These are phyloP conservation scores for Talaromyces rugulosus DNA, from an alignment of 2,329 filamentous ascomycete species.

Conservation along the genomic window DNA sequence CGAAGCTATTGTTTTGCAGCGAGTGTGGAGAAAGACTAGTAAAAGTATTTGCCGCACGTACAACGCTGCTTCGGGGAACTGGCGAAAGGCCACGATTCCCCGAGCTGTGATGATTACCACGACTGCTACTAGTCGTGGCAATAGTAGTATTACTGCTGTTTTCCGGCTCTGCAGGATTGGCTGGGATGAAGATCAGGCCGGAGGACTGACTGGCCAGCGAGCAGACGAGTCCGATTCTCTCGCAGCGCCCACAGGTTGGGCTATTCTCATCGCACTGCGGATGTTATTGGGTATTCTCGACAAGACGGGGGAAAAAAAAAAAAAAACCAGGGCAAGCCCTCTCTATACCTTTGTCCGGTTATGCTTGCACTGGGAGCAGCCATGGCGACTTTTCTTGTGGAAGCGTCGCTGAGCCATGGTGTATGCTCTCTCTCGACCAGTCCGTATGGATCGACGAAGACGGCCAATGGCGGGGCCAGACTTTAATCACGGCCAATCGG, in stretches of 20 bases:
- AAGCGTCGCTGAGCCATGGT: slow-evolving; percentile 9
- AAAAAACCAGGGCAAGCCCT: too few species aligned
- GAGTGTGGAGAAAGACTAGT: neutral
- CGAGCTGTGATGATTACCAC: neutral
- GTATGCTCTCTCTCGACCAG: neutral
- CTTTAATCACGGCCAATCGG: neutral
- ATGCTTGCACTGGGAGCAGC: slow-evolving; percentile 12
- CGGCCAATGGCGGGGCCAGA: neutral
- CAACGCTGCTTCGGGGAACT: neutral
- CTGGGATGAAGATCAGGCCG: slow-evolving; percentile 10
- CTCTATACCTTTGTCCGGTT: slow-evolving; percentile 7
- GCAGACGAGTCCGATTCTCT: neutral
- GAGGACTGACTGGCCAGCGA: slow-evolving; percentile 6
- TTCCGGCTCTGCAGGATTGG: neutral
- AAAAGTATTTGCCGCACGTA: neutral
- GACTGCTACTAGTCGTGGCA: neutral
- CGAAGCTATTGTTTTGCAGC: neutral
- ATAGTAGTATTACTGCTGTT: neutral
- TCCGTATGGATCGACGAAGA: too few species aligned
- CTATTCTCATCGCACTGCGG: slow-evolving; percentile 2
- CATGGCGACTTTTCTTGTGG: slow-evolving; percentile 10
- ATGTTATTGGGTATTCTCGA: neutral
- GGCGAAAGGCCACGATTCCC: neutral
- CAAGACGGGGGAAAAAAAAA: too few species aligned
- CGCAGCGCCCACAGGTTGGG: slow-evolving; percentile 8